A percentile compares a stretch with the other conserved stretches of the same genome.
phyloP scores from a whole-genome alignment of 75 land plant species.

The Sequoia sempervirens region DNA sequence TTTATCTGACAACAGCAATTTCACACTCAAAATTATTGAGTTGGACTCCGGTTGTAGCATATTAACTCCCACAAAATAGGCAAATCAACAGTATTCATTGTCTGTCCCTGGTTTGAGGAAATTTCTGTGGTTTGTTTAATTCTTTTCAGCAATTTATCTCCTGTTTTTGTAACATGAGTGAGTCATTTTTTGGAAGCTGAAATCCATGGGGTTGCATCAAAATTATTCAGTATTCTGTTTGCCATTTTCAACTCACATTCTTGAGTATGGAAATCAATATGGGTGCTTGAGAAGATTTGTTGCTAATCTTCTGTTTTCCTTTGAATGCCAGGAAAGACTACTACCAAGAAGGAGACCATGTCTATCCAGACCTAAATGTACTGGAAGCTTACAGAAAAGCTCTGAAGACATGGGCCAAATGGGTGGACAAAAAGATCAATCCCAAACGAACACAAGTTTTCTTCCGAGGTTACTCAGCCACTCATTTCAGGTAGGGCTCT shows the following conservation, averaged over 20 bases:
- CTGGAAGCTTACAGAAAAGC: conserved; percentile 67
- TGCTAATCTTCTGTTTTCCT: neutral
- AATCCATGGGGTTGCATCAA: neutral
- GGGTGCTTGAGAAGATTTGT: neutral
- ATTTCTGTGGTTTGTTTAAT: neutral
- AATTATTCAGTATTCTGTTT: neutral
- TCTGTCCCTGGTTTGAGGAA: neutral
- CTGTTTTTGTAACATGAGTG: neutral
- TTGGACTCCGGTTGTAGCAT: neutral
- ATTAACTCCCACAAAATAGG: neutral
- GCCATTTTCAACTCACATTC: neutral
- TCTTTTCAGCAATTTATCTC: neutral
- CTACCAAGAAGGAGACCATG: conserved; percentile 75
- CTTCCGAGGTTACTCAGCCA: conserved; percentile 72
- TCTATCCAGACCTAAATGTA: conserved; percentile 54
- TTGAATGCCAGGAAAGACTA: conserved; percentile 49
- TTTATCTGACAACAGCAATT: neutral
- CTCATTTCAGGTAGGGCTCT: conserved; percentile 73
- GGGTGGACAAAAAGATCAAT: conserved; percentile 69
- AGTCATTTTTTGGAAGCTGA: neutral
- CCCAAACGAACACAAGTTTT: conserved; percentile 50
- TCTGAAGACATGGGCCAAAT: conserved; percentile 75
- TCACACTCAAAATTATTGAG: neutral
- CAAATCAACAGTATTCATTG: neutral
- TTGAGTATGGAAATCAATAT: neutral